Evolutionary conservation across 805 yeast genomes (phyloP).

Genomic region (Starmera amethionina): DNA sequence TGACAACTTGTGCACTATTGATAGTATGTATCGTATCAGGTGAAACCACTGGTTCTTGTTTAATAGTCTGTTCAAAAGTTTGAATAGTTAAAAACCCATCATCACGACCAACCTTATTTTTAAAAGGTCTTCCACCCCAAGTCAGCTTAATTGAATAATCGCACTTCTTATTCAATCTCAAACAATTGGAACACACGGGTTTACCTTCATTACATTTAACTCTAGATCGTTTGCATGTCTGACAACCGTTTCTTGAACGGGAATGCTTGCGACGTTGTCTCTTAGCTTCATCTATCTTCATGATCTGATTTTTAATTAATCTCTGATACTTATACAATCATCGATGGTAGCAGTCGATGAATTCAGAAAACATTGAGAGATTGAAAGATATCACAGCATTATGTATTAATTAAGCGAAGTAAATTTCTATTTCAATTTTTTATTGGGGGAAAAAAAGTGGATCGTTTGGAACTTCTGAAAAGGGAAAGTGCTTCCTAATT

Average conservation of each 20-base stretch:
- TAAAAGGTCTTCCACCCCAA: conserved; percentile 72
- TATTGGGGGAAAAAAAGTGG: too few relatives aligned
- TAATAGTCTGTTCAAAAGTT: conserved; percentile 7
- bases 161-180: conserved; percentile 35
- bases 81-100: conserved; percentile 11
- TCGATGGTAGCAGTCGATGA: too few relatives aligned
- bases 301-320: too few relatives aligned
- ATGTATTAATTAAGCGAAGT: too few relatives aligned
- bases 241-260: conserved; percentile 52
- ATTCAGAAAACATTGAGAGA: too few relatives aligned
- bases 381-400: too few relatives aligned
- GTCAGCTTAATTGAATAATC: conserved; percentile 54
- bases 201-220: conserved; percentile 63
- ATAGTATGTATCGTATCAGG: neutral
- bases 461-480: too few relatives aligned
- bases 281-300: too few relatives aligned
- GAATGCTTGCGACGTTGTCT: conserved; percentile 7
- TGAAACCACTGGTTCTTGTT: neutral
- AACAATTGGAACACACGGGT: conserved; percentile 53
- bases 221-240: conserved; percentile 48
- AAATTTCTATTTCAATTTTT: too few relatives aligned
- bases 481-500: too few relatives aligned
- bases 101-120: conserved; percentile 25
- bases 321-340: too few relatives aligned
- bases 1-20: conserved; percentile 1